Conservation (phyloP, 2,329 filamentous ascomycete species). For the Thyridium curvatum region DNA sequence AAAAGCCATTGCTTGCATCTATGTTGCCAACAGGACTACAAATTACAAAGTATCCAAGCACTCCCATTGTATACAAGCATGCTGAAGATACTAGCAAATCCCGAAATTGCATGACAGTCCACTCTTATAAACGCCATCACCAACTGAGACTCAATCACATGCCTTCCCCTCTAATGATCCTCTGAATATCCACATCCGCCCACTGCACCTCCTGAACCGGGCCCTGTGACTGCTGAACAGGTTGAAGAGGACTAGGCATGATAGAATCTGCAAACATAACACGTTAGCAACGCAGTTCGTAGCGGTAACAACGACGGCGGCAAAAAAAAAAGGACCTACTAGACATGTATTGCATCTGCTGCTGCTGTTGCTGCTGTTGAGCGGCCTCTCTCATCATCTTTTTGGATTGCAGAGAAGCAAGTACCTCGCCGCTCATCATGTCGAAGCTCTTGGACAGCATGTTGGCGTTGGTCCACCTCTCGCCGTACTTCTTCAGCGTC, state of each 20-base stretch:
- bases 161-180: slow-evolving; percentile 30
- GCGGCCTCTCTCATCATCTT: slow-evolving; percentile 22
- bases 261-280: slow-evolving; percentile 7
- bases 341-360: too few relatives aligned
- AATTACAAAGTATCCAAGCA: too few relatives aligned
- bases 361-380: slow-evolving; percentile 4
- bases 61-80: too few relatives aligned
- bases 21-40: too few relatives aligned
- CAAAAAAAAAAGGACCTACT: background rate
- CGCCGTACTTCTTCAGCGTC: slow-evolving; percentile 49
- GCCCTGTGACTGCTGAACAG: slow-evolving; percentile 16
- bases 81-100: too few relatives aligned
- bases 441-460: slow-evolving; percentile 49
- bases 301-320: slow-evolving; percentile 3
- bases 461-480: slow-evolving; percentile 52
- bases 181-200: slow-evolving; percentile 36
- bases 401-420: slow-evolving; percentile 34
- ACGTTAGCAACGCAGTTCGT: slow-evolving; percentile 2
- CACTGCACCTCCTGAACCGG: slow-evolving; percentile 27
- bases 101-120: too few relatives aligned
- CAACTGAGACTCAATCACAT: slow-evolving; percentile 5
- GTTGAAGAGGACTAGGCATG: slow-evolving; percentile 12
- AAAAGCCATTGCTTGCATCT: too few relatives aligned
- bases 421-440: slow-evolving; percentile 35
- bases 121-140: too few relatives aligned